Percentiles rank a stretch among this genome's conserved stretches.
These are phyloP conservation scores for Diaporthe helianthi DNA, from an alignment of 2,329 filamentous ascomycete genomes.

Conservation along the genomic window DNA sequence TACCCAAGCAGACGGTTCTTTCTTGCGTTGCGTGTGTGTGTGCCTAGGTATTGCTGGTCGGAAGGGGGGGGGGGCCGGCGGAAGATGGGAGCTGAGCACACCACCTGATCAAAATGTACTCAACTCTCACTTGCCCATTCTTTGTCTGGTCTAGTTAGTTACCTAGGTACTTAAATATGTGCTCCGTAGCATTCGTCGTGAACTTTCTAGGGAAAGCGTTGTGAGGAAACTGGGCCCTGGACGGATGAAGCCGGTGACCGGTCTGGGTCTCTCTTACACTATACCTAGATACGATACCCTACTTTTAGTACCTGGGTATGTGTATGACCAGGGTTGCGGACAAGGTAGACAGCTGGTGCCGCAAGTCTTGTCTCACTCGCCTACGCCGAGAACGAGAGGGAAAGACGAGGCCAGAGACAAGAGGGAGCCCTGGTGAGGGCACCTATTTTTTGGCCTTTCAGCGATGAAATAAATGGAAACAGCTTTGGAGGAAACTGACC, in stretches of 20 bases:
- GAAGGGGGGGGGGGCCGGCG: neutral
- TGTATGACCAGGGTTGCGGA: slow-evolving; percentile 6
- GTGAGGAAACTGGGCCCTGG: neutral
- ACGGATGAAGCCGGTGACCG: slow-evolving; percentile 19
- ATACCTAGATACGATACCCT: neutral
- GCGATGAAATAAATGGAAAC: neutral
- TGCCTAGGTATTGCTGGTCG: neutral
- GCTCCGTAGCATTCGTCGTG: neutral
- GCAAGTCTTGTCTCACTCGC: slow-evolving; percentile 16
- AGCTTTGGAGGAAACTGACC: neutral
- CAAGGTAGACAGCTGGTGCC: neutral
- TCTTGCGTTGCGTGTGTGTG: neutral
- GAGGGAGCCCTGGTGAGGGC: neutral
- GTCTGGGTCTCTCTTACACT: neutral
- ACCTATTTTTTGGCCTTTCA: neutral
- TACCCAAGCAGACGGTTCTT: slow-evolving; percentile 6
- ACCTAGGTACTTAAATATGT: too few relatives aligned
- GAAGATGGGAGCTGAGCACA: slow-evolving; percentile 17
- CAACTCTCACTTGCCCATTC: neutral
- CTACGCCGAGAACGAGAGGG: neutral
- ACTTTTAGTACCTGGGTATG: neutral
- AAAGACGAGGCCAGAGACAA: too few relatives aligned
- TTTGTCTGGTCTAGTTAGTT: neutral
- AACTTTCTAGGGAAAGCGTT: neutral
- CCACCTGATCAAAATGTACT: slow-evolving; percentile 16